Base-by-base conservation (phyloP, 1,284 basidiomycete genomes). In the Ganoderma meredithae region DNA sequence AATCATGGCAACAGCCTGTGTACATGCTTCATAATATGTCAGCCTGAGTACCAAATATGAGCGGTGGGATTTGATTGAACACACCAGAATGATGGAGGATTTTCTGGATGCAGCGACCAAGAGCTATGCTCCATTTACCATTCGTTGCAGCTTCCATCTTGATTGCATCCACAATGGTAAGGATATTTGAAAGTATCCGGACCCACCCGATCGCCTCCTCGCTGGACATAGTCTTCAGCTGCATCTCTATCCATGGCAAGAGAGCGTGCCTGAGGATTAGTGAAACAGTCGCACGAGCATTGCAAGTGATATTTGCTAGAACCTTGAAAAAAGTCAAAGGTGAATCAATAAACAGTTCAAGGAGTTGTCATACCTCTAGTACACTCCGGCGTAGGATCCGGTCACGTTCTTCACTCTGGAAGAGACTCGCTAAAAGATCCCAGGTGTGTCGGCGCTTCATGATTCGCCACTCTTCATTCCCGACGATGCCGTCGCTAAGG, bases 371-470 rank as follows among this genome's bases (percentile, higher is more conserved):
- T 72, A 92, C 93, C 84, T 94, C 92, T 4, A 95, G 79, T 44
- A 94, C 86, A 8, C 85, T 83, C 65, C 81, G 82, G 22, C 90
- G 85, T 74, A 93, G 79, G 0, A 80, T 64, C 0, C 77, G 72
- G 71, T 95, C 93, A 0, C 81, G 78, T 47, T 83, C 81, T 6
- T 87, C 86, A 63, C 86, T 87, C 70, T 94, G 90, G 78, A 91
- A 96, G 62, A 97, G 77, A 72, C 93, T 95, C 0, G 93, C 91
- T 3, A 98, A 80, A 39, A 97, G 82, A 69, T 95, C 93, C 92
- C 95, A 96, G 0, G 94, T 95, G 77, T 96, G 94, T 39, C 96
- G 81, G 56, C 95, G 84, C 74, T 90, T 90, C 68, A 97, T 81
- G 1, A 96, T 86, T 43, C 84, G 85, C 95, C 96, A 97, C 74